These are phyloP conservation scores for Botrytis cinerea DNA, from an alignment of 2,329 filamentous ascomycete species.

Conservation along the genomic window DNA sequence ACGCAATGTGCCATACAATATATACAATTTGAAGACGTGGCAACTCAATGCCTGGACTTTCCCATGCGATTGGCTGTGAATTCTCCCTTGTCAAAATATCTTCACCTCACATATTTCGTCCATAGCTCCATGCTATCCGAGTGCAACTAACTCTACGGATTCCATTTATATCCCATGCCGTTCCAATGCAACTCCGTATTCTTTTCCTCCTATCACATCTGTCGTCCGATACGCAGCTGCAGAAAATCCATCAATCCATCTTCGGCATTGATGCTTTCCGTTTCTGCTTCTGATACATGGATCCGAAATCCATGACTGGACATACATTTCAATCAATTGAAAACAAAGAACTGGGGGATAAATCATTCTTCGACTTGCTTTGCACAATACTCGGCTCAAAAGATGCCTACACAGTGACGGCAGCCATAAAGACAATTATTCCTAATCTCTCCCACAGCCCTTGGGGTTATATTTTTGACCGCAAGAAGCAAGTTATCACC, in stretches of 20 bases:
- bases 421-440: neutral
- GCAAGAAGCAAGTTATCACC: neutral
- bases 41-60: neutral
- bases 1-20: neutral
- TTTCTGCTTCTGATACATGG: neutral
- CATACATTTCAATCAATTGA: neutral
- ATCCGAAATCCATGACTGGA: neutral
- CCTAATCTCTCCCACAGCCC: neutral
- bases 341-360: neutral
- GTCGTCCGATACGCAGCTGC: conserved; percentile 5
- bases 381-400: neutral
- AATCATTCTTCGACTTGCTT: neutral
- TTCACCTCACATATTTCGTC: neutral
- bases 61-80: neutral
- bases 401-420: neutral
- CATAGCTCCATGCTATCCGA: neutral
- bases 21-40: neutral
- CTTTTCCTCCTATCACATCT: neutral
- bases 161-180: neutral
- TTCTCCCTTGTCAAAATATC: neutral
- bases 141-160: neutral
- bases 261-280: neutral
- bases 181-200: neutral
- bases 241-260: neutral
- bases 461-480: neutral